phyloP scores from a whole-genome alignment of 2,329 filamentous ascomycete genomes.

The Ascochyta clinopodiicola region DNA sequence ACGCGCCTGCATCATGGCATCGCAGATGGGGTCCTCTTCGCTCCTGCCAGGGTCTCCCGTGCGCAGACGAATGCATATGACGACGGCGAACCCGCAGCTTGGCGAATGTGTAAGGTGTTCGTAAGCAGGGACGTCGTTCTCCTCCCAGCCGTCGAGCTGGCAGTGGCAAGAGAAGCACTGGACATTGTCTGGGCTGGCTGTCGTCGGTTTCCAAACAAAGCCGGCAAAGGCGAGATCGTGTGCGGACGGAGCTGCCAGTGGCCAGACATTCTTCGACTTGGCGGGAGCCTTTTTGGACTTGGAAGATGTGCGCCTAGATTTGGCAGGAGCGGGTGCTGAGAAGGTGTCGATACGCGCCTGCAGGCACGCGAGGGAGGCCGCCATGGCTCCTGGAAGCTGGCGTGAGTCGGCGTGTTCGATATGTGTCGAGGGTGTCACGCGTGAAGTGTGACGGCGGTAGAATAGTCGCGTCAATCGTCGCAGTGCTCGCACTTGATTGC shows the following conservation, averaged over 20 bases:
- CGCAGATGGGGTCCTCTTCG: slow-evolving; percentile 75
- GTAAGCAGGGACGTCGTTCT: slow-evolving; percentile 78
- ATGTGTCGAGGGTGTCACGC: neutral
- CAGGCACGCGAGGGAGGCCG: slow-evolving; percentile 63
- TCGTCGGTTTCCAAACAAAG: slow-evolving; percentile 84
- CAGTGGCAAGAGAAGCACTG: slow-evolving; percentile 87
- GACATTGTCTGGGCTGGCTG: slow-evolving; percentile 82
- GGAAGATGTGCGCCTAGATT: slow-evolving; percentile 74
- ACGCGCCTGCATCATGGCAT: slow-evolving; percentile 76
- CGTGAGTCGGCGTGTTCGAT: neutral
- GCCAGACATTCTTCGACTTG: slow-evolving; percentile 66
- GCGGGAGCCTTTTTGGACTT: slow-evolving; percentile 61
- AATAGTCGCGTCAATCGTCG: neutral
- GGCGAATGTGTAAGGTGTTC: slow-evolving; percentile 87
- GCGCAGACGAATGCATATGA: slow-evolving; percentile 59
- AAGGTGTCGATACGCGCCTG: slow-evolving; percentile 85
- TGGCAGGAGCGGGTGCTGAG: slow-evolving; percentile 65
- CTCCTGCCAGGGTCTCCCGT: slow-evolving; percentile 68
- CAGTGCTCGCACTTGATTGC: slow-evolving; percentile 3
- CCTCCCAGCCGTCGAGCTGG: slow-evolving; percentile 90
- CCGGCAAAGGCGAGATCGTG: slow-evolving; percentile 86
- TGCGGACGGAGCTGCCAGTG: slow-evolving; percentile 72
- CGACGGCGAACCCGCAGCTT: slow-evolving; percentile 86
- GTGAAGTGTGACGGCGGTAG: too few species aligned
- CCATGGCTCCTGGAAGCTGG: slow-evolving; percentile 27